phyloP scores from a whole-genome alignment of 2,329 filamentous ascomycete species.

The Botryotinia globosa region DNA sequence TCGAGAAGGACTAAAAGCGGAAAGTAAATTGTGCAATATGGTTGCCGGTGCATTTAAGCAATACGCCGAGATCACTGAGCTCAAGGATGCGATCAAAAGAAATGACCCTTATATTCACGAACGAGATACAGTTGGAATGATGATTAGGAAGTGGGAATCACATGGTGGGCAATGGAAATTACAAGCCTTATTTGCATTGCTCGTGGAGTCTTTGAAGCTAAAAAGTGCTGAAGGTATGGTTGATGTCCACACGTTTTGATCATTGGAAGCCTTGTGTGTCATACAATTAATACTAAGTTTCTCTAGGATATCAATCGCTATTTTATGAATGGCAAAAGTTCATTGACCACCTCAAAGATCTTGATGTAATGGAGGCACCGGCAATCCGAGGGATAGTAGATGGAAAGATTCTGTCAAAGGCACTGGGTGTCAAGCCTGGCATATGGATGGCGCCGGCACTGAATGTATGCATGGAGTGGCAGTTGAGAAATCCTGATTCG shows the following conservation, averaged over 20 bases:
- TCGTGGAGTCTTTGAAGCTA: constrained; percentile 58
- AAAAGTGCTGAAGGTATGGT: constrained; percentile 23
- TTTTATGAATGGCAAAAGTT: constrained; percentile 53
- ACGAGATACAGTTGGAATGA: constrained; percentile 69
- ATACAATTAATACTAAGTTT: background rate
- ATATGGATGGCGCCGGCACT: constrained; percentile 82
- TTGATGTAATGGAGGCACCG: constrained; percentile 57
- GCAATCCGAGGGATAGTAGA: constrained; percentile 65
- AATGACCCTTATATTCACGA: constrained; percentile 47
- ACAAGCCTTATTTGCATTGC: constrained; percentile 65
- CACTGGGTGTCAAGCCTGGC: constrained; percentile 66
- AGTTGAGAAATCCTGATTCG: constrained; percentile 71
- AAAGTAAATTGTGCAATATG: constrained; percentile 71
- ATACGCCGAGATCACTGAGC: constrained; percentile 56
- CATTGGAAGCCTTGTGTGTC: too few relatives aligned
- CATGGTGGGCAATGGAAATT: constrained; percentile 63
- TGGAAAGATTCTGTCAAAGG: constrained; percentile 68
- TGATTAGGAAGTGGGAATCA: constrained; percentile 67
- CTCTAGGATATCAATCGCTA: constrained; percentile 40
- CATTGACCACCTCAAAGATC: constrained; percentile 51
- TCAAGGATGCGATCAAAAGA: constrained; percentile 56
- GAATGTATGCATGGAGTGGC: constrained; percentile 81
- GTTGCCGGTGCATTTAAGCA: constrained; percentile 64
- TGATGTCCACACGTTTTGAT: background rate
- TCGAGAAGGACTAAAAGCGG: constrained; percentile 74